A percentile compares a stretch with the other conserved stretches of the same genome.
phyloP scores from a whole-genome alignment of 1,139 yeast species.

The Yamadazyma atlantica region DNA sequence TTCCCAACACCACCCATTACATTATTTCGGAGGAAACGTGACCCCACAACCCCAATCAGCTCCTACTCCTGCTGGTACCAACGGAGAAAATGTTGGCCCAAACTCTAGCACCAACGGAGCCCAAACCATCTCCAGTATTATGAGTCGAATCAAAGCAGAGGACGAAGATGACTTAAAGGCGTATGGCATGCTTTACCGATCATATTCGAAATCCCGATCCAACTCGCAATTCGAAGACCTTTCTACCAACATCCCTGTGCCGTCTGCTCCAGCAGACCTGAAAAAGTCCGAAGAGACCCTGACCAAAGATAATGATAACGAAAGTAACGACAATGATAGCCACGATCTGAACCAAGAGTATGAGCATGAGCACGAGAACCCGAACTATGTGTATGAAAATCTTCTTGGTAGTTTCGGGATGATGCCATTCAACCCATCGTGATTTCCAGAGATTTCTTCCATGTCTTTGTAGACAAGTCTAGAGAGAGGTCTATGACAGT shows the following conservation, averaged over 20 bases:
- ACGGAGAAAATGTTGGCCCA: not conserved
- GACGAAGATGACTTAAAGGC: slow-evolving; percentile 10
- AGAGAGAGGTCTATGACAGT: too few relatives aligned
- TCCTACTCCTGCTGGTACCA: slow-evolving; percentile 1
- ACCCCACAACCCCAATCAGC: slow-evolving; percentile 19
- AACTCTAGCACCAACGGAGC: not conserved
- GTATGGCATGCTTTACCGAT: slow-evolving; percentile 10
- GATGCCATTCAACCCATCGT: slow-evolving; percentile 19
- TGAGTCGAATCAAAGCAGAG: slow-evolving; percentile 4
- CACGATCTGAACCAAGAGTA: not conserved
- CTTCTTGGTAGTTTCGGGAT: slow-evolving; percentile 18
- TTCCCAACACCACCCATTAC: slow-evolving; percentile 51
- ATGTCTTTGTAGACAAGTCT: too few relatives aligned
- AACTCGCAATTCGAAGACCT: slow-evolving; percentile 9
- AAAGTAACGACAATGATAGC: slow-evolving; percentile 5
- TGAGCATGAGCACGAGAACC: slow-evolving; percentile 8
- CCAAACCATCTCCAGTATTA: not conserved
- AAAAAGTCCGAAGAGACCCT: not conserved
- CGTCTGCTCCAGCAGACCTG: not conserved
- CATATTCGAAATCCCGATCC: slow-evolving; percentile 7
- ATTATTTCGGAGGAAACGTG: slow-evolving; percentile 24
- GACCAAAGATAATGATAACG: slow-evolving; percentile 4
- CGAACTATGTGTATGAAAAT: slow-evolving; percentile 16
- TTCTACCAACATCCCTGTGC: not conserved
- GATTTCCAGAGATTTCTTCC: too few relatives aligned